Evolutionary conservation across 208 protist species (phyloP), one percentile per base, ranked within the genome.

Genomic region (Leishmania braziliensis): DNA sequence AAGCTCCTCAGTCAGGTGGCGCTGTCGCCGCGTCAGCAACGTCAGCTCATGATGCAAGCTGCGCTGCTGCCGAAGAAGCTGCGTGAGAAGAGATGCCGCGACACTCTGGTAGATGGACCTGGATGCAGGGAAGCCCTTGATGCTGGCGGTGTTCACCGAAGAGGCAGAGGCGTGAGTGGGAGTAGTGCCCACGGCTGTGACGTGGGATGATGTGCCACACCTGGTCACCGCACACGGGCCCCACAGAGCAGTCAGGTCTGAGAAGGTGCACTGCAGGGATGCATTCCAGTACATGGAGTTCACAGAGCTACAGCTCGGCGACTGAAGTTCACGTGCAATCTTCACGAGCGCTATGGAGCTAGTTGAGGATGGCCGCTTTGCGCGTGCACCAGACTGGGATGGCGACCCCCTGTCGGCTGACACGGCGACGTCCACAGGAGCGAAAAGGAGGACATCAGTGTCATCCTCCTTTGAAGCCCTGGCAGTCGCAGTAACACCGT

Each of bases 51-150:
- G 75, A 5, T 78, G 75, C 46, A n/a, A 53, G 62, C 29, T 56
- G 33, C 75, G 75, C 62, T 78, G 75, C 75, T 78, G 75, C 43
- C 75, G 36, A 33, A 78, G 75, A 8, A 78, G 75, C n/a, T 71
- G 62, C 46, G 75, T 46, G 16, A 78, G 26, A 51, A 68, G 46
- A 33, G 75, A 68, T 43, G 60, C 39, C 14, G n/a, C 75, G 46
- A n/a, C 18, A n/a, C 75, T 53, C 43, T 71, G 60, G 43, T 78
- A 70, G 20, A 78, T 12, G 29, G 58, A 56, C 43, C n/a, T 39
- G 43, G 46, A 71, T 68, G 54, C 43, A 14, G 75, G 23, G 65
- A 54, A 5, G 46, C 60, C 12, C 12, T 51, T 50, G 43, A n/a
- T 23, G n/a, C 9, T 53, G 29, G 75, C 0, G 33, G 26, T 26